Percentiles rank a stretch among this genome's conserved stretches.
These are phyloP conservation scores for Neopestalotiopsis sp. DNA, from an alignment of 2,329 filamentous ascomycete genomes.

Conservation along the genomic window DNA sequence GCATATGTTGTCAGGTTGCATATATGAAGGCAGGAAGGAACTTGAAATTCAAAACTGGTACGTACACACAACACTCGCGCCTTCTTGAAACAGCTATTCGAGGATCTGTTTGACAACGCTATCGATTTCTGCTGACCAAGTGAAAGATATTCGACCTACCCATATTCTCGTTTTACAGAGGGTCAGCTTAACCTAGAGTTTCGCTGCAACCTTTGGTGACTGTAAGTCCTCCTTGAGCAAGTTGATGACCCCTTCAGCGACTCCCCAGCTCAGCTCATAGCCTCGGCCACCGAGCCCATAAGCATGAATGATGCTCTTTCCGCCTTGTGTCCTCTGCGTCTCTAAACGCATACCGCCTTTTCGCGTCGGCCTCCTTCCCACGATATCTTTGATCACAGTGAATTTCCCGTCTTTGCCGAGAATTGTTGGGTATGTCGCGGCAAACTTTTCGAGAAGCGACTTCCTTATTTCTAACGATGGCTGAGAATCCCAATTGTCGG, in stretches of 20 bases:
- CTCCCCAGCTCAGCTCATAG: conserved; percentile 65
- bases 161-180: no score
- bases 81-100: background rate
- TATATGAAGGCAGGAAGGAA: no score
- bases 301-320: conserved; percentile 51
- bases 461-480: conserved; percentile 52
- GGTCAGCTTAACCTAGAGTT: conserved; percentile 1
- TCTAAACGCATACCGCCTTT: conserved; percentile 58
- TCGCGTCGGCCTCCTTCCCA: conserved; percentile 51
- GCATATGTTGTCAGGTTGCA: no score
- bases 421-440: conserved; percentile 34
- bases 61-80: no score
- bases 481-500: conserved; percentile 57
- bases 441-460: conserved; percentile 46
- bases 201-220: background rate
- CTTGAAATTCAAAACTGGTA: no score
- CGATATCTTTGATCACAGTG: conserved; percentile 45
- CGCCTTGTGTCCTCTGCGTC: conserved; percentile 43
- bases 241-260: conserved; percentile 54
- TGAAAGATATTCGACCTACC: background rate
- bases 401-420: conserved; percentile 31
- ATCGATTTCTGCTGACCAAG: background rate
- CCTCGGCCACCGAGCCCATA: conserved; percentile 67
- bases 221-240: conserved; percentile 38
- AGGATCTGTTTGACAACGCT: no score